Conservation (phyloP, 208 protist genomes). For the Novymonas esmeraldas region DNA sequence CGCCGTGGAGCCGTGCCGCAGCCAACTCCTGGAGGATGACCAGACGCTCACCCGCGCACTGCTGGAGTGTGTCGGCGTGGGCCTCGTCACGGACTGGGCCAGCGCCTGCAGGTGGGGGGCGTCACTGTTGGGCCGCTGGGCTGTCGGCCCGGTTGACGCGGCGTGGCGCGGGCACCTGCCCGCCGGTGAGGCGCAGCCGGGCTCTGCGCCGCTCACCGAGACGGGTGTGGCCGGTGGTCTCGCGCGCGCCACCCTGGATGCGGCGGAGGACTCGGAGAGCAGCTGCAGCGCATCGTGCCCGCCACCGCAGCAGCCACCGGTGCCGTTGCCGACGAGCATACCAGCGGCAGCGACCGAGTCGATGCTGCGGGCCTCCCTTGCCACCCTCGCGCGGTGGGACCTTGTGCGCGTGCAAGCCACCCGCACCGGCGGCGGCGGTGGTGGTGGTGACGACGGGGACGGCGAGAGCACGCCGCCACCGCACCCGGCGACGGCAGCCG, state of each 20-base stretch:
- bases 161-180: conserved; percentile 12
- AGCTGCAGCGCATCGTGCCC: conserved; percentile 7
- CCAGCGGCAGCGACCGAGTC: conserved; percentile 10
- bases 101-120: conserved; percentile 51
- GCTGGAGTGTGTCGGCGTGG: conserved; percentile 83
- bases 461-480: no score
- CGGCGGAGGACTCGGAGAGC: conserved; percentile 11
- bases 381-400: conserved; percentile 27
- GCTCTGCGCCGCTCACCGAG: not conserved
- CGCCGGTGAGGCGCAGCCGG: not conserved
- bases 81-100: conserved; percentile 47
- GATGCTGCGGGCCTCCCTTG: conserved; percentile 22
- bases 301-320: not conserved
- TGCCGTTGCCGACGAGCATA: conserved; percentile 3
- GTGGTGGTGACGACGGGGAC: not conserved
- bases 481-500: no score
- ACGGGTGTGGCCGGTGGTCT: no score
- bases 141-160: conserved; percentile 51
- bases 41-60: conserved; percentile 52
- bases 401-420: not conserved
- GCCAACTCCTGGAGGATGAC: conserved; percentile 52
- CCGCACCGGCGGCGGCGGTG: not conserved
- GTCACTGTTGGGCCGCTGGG: conserved; percentile 52
- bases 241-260: not conserved
- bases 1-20: conserved; percentile 50